Conservation (phyloP, 345 rosid species). For the Boechera divaricarpa region DNA sequence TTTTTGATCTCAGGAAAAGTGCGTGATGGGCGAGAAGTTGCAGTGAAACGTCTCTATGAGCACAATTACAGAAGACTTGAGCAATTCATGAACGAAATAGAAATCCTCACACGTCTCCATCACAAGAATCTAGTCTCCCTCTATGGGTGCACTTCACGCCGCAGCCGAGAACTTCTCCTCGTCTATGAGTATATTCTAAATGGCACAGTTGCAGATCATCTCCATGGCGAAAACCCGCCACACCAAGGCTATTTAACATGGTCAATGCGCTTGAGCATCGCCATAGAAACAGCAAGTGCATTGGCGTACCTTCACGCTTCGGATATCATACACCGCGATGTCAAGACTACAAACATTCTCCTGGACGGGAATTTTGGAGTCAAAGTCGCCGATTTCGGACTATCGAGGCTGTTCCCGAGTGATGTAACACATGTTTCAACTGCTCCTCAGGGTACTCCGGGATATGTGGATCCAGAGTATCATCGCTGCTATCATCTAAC, state of each 20-base stretch:
- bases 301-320: slow-evolving; percentile 71
- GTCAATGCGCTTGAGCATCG: slow-evolving; percentile 63
- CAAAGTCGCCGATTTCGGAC: slow-evolving; percentile 75
- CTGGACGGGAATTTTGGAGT: slow-evolving; percentile 60
- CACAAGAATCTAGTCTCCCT: slow-evolving; percentile 73
- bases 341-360: slow-evolving; percentile 72
- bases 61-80: slow-evolving; percentile 54
- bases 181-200: slow-evolving; percentile 69
- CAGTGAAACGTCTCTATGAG: slow-evolving; percentile 70
- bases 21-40: slow-evolving; percentile 71
- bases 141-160: slow-evolving; percentile 65
- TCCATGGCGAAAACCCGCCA: slow-evolving; percentile 52
- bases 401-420: slow-evolving; percentile 58
- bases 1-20: slow-evolving; percentile 54
- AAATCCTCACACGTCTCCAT: slow-evolving; percentile 62
- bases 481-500: slow-evolving; percentile 68
- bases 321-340: slow-evolving; percentile 65
- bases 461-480: slow-evolving; percentile 74
- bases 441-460: slow-evolving; percentile 79
- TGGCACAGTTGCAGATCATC: slow-evolving; percentile 75
- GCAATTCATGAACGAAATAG: slow-evolving; percentile 67
- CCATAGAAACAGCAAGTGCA: slow-evolving; percentile 67
- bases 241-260: slow-evolving; percentile 50
- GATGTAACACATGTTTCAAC: slow-evolving; percentile 73
- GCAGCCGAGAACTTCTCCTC: slow-evolving; percentile 64